A percentile compares a stretch with the other conserved stretches of the same genome.
These are phyloP conservation scores for Jatropha curcas DNA, from an alignment of 345 rosid genomes.

Conservation along the genomic window DNA sequence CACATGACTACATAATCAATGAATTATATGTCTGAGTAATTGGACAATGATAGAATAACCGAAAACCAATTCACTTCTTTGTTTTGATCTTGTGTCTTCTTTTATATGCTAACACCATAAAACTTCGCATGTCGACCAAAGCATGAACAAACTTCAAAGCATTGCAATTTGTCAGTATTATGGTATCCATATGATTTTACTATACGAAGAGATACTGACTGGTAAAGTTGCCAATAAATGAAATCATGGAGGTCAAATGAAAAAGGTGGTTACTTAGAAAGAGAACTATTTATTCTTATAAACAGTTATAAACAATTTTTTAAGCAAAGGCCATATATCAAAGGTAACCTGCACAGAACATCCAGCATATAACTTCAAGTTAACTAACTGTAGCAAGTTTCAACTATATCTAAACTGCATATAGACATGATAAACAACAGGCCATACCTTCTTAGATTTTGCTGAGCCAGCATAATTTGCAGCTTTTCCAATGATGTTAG, in stretches of 20 bases:
- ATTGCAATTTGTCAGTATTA: background rate
- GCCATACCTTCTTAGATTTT: constrained; percentile 78
- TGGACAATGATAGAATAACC: background rate
- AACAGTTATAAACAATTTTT: background rate
- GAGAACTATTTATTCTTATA: too few relatives aligned
- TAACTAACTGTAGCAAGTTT: background rate
- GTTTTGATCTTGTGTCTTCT: background rate
- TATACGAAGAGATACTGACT: background rate
- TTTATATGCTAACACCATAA: background rate
- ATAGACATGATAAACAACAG: background rate
- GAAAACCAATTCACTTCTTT: background rate
- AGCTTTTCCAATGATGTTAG: constrained; percentile 86
- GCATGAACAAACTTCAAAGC: background rate
- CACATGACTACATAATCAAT: background rate
- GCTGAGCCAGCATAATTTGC: constrained; percentile 80
- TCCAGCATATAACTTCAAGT: background rate
- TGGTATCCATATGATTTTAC: background rate
- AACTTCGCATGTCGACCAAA: background rate
- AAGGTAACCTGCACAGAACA: background rate
- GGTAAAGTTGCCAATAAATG: background rate
- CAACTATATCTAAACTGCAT: background rate
- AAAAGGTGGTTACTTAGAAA: background rate
- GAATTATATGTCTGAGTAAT: background rate
- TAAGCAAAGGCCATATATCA: background rate
- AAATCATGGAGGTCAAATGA: constrained; percentile 1